Evolutionary conservation across 176 grass and related monocot species (phyloP).

Genomic region (Eleusine indica): DNA sequence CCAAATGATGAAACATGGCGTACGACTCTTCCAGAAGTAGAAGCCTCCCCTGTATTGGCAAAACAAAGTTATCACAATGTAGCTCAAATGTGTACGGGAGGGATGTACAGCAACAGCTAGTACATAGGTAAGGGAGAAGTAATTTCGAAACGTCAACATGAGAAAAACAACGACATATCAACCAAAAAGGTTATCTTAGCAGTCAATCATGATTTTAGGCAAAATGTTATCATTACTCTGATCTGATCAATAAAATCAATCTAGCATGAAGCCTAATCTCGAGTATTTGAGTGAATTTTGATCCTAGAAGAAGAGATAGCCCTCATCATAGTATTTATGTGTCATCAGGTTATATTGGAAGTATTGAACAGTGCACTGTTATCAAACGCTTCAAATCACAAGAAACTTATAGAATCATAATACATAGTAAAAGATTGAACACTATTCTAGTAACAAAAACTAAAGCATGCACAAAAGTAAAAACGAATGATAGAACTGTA

Average conservation of each 20-base stretch:
- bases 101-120: slow-evolving; percentile 11
- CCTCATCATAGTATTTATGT: background rate
- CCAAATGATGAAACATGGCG: slow-evolving; percentile 80
- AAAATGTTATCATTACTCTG: background rate
- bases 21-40: slow-evolving; percentile 65
- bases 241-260: slow-evolving; percentile 9
- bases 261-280: background rate
- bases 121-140: background rate
- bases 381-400: slow-evolving; percentile 25
- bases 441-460: background rate
- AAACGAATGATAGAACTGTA: background rate
- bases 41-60: slow-evolving; percentile 51
- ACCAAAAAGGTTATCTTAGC: slow-evolving; percentile 7
- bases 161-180: slow-evolving; percentile 13
- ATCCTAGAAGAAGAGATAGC: slow-evolving; percentile 8
- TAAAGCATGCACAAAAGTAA: background rate
- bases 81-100: slow-evolving; percentile 18
- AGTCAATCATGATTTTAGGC: background rate
- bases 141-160: background rate
- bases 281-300: background rate
- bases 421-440: background rate
- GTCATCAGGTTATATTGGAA: background rate
- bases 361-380: background rate
- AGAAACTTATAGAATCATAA: background rate
- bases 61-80: slow-evolving; percentile 3